Conservation (phyloP, 176 grass and related monocot species). For the Carex littledalei region DNA sequence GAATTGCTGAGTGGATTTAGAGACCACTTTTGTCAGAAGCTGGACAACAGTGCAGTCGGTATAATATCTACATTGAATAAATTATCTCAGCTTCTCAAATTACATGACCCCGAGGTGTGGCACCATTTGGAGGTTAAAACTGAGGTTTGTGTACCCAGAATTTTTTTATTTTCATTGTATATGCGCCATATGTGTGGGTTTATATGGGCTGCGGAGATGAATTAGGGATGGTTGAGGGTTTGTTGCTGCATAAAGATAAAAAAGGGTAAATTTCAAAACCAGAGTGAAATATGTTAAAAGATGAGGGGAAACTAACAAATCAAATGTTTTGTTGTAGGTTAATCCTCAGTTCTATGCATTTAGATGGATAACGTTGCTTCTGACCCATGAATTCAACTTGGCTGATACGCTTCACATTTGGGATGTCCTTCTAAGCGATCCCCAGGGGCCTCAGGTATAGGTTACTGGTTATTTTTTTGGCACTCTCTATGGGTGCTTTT, state of each 20-base stretch:
- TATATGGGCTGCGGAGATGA: background rate
- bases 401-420: conserved; percentile 91
- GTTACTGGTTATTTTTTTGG: background rate
- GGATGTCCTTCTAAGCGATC: conserved; percentile 76
- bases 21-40: conserved; percentile 90
- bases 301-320: background rate
- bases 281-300: background rate
- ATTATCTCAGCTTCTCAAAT: conserved; percentile 51
- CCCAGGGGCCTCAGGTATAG: conserved; percentile 66
- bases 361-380: conserved; percentile 82
- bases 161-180: background rate
- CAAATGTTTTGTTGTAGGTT: conserved; percentile 42
- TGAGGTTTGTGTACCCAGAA: conserved; percentile 51
- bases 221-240: background rate
- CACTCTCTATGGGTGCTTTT: background rate
- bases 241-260: conserved; percentile 7
- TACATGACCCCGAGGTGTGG: conserved; percentile 67
- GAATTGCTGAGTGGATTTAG: conserved; percentile 74
- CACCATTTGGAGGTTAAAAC: conserved; percentile 69
- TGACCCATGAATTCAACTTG: conserved; percentile 92
- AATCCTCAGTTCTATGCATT: conserved; percentile 93
- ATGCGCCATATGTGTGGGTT: background rate
- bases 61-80: conserved; percentile 71
- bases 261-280: background rate
- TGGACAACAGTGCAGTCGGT: conserved; percentile 78